Base-by-base conservation (phyloP, 2,329 filamentous ascomycete genomes). In the Claviceps arundinis region DNA sequence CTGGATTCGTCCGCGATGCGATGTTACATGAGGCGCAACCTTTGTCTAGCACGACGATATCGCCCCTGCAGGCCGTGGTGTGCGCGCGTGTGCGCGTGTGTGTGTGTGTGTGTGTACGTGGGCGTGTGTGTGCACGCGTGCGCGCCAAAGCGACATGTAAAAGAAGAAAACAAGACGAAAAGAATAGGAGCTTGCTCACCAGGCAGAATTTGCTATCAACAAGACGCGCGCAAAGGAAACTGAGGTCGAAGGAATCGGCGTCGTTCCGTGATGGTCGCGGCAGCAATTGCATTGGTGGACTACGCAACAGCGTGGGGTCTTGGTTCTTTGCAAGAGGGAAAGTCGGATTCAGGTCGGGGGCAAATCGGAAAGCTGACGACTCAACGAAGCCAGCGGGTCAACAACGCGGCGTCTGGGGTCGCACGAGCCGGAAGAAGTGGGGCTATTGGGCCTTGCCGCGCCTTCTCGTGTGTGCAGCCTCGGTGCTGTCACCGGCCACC, bases 221-320 rank as follows among this genome's bases (percentile, higher is more conserved):
- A 46, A 17, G 34, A 26, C 47, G n/a, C 17, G 48, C 48, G 47
- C 48, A 50, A 50, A 30, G 19, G 42, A 48, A 43, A 47, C 48
- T 49, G 52, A 50, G 45, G 43, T 50, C 53, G 51, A 54, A 51
- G 54, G 52, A 56, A 53, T 54, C 52, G 54, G 56, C 54, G 52
- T 49, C 41, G 50, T 53, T 56, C 50, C 50, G 47, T 57, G 48
- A 52, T 46, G 48, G 54, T 43, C 42, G 47, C 41, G 22, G 48
- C 45, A 46, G 26, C 50, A 49, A 51, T 37, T 54, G 54, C 41
- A 53, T 52, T 47, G 55, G 55, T 54, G 53, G 44, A 47, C 46
- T 50, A 37, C 37, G 45, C 50, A 38, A 16, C 37, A 47, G 44
- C 47, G 53, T 55, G 47, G 50, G 45, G 54, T 55, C 26, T 45